A percentile compares a stretch with the other conserved stretches of the same genome.
Evolutionary conservation across 768 basidiomycete species (phyloP).

Genomic region (Rhodosporidiobolus odoratus): DNA sequence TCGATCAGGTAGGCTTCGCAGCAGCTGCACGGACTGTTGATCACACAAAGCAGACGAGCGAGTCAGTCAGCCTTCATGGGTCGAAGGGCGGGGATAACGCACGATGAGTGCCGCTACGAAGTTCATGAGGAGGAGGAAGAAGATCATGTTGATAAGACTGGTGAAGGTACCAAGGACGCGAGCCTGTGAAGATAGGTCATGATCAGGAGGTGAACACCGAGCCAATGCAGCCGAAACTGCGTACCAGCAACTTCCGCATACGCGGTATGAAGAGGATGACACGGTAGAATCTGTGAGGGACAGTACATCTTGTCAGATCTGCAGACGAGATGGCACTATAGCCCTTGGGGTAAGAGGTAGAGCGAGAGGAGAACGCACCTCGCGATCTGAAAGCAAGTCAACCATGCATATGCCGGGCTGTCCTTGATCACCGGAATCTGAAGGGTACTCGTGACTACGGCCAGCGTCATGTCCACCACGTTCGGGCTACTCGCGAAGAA

Average conservation of each 20-base stretch:
- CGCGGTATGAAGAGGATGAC: constrained; percentile 83
- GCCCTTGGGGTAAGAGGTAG: neutral
- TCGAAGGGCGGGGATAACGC: constrained; percentile 12
- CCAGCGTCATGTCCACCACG: constrained; percentile 69
- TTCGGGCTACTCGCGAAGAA: constrained; percentile 63
- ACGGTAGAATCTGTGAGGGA: constrained; percentile 67
- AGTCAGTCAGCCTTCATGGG: neutral
- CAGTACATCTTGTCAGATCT: no score
- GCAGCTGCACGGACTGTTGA: constrained; percentile 60
- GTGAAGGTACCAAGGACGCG: constrained; percentile 88
- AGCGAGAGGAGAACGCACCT: neutral
- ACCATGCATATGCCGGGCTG: constrained; percentile 71
- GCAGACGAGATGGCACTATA: no score
- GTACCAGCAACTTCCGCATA: constrained; percentile 60
- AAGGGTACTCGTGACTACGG: constrained; percentile 67
- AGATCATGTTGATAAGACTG: constrained; percentile 81
- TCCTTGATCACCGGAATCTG: constrained; percentile 72
- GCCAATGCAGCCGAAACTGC: no score
- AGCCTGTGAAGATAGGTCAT: constrained; percentile 52
- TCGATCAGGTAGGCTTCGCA: constrained; percentile 62
- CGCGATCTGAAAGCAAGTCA: constrained; percentile 73
- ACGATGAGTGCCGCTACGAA: constrained; percentile 74
- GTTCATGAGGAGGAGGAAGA: constrained; percentile 84
- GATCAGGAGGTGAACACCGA: constrained; percentile 40
- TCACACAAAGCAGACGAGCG: no score